Evolutionary conservation across 257 asterid species (phyloP), one percentile per base, ranked within the genome.

Genomic region (Coffea canephora): DNA sequence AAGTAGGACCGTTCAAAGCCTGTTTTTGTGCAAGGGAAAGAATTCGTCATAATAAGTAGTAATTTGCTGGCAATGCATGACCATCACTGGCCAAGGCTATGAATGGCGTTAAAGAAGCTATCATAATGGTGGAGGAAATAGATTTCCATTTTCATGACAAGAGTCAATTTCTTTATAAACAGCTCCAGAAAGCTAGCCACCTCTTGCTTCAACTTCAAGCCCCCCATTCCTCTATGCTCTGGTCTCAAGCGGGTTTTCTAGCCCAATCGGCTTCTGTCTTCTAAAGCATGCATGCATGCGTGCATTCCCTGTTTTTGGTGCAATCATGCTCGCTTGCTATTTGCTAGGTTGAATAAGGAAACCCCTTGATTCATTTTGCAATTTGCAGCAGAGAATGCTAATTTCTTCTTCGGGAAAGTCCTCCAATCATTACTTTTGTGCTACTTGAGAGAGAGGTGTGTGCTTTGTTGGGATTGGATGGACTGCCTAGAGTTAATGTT

Each of bases 351-450:
- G 36, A 25, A 52, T 50, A 54, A 41, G 82, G 74, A 80, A 74
- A 75, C 31, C 14, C 7, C 52, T 71, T 75, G 72, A 73, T 76
- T 82, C 79, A 77, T 57, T 79, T 36, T 75, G 64, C 71, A 1
- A 19, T 79, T 36, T 75, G 64, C 71, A 1, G n/a, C 69, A n/a
- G 78, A 69, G 84, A 73, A 80, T 80, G 84, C 78, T 76, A 27
- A 52, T 81, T 89, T 82, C 88, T 84, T 79, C 85, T 83, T 87
- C 15, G 11, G 82, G 82, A 78, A 83, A 67, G 67, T 46, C 45
- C 23, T n/a, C 23, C 84, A 81, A 74, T 78, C 85, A 76, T 39
- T 39, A 39, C 2, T 82, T 74, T 79, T 71, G 41, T 66, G 41
- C 7, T 14, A 19, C 55, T 39, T 36, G 16, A 1, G 57, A 1